Base-by-base conservation (phyloP, 2,329 filamentous ascomycete species). In the Trichoderma oligosporum region DNA sequence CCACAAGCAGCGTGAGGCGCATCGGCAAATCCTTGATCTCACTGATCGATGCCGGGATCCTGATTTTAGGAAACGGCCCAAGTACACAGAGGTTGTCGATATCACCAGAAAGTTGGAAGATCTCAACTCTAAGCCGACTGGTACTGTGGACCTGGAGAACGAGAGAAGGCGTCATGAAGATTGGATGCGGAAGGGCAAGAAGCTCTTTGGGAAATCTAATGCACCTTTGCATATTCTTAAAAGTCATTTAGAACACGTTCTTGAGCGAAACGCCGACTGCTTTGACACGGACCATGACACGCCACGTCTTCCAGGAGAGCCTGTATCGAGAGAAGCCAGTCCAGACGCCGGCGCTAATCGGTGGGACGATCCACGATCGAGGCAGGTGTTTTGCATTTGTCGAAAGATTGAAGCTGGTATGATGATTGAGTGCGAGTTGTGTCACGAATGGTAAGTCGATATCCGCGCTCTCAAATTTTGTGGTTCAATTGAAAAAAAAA, bases 361-460 rank as follows among this genome's bases (percentile, higher is more conserved):
- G 63, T 86, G 76, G 80, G 78, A 87, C 65, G 81, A 88, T 65
- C 82, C 78, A 68, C 85, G 75, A 29, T 80, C 80, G 56, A 74
- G 83, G 33, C 92, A 97, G 69, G 93, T 97, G 0, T 99, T 97
- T 71, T 99, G 94, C 72, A 96, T 99, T 64, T 99, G 94, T 74
- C 85, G 94, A 59, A 90, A 87, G 61, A 84, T 91, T 6, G 94
- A 99, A 73, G 91, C 93, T 35, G 94, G 94, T 51, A 95, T 97
- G 88, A 99, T 99, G 94, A 97, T 99, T 66, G 94, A 99, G 73
- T 99, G 94, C 70, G 94, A 97, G 70, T 80, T 97, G 36, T 99
- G 94, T 73, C 93, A 97, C 67, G 94, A 99, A 76, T 99, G 94
- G 94, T 92, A 72, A 77, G 85, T 77, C 25, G 29, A 25, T 36